Conservation (phyloP, 2,329 filamentous ascomycete species). For the Pyricularia sp. region DNA sequence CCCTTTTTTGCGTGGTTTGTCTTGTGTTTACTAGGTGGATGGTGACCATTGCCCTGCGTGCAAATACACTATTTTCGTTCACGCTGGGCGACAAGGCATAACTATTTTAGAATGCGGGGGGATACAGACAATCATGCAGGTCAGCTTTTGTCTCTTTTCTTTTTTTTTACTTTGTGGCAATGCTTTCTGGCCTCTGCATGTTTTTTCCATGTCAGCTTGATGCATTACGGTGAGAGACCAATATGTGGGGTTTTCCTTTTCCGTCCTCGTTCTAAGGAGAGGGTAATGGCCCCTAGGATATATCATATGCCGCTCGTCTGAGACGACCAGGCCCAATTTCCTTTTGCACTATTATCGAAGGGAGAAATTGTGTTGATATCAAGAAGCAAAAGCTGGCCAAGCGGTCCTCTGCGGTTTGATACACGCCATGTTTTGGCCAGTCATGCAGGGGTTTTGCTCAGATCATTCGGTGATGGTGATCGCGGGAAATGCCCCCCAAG, state of each 20-base stretch:
- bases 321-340: neutral
- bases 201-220: neutral
- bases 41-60: neutral
- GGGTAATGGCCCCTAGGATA: neutral
- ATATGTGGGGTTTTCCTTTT: neutral
- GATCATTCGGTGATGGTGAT: neutral
- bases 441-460: constrained; percentile 2
- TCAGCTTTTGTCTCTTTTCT: neutral
- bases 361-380: neutral
- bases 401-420: neutral
- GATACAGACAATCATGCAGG: neutral
- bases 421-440: constrained; percentile 2
- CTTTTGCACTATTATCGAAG: neutral
- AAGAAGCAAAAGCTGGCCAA: neutral
- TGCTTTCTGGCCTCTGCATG: neutral
- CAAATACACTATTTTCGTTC: neutral
- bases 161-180: neutral
- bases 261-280: neutral
- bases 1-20: neutral
- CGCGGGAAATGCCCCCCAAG: neutral
- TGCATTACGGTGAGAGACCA: neutral
- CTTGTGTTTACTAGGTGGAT: neutral
- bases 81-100: neutral
- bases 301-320: neutral
- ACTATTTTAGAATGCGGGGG: neutral